Evolutionary conservation across 169 alveolate species (phyloP).

Genomic region (Cryptosporidium baileyi): DNA sequence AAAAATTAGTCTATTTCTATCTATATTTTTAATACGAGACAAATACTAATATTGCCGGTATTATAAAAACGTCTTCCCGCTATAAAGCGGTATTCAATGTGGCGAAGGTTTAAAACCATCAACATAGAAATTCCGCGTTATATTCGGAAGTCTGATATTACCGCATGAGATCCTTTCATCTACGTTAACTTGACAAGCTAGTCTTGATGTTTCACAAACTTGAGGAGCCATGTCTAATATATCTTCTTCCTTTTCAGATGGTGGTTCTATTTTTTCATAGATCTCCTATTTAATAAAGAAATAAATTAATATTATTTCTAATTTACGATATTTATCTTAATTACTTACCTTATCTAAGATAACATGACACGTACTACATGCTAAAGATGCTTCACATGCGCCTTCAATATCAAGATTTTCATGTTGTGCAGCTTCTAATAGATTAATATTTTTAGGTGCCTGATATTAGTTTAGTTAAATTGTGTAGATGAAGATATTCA

Average conservation of each 20-base stretch:
- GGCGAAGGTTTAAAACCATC: conserved; percentile 94
- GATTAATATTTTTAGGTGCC: conserved; percentile 21
- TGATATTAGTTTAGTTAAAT: neutral
- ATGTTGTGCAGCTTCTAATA: conserved; percentile 70
- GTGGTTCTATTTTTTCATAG: conserved; percentile 86
- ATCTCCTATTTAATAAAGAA: conserved; percentile 71
- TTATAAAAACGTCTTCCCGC: too few species aligned
- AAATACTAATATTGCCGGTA: too few species aligned
- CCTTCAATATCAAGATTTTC: conserved; percentile 84
- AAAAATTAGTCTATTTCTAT: too few species aligned
- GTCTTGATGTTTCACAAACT: conserved; percentile 93
- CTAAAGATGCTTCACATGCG: conserved; percentile 94
- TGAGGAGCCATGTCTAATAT: conserved; percentile 95
- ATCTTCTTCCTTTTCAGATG: conserved; percentile 92
- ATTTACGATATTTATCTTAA: neutral
- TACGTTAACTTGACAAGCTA: conserved; percentile 92
- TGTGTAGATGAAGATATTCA: too few species aligned
- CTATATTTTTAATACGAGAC: too few species aligned
- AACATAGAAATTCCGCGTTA: conserved; percentile 92
- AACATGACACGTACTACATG: conserved; percentile 97
- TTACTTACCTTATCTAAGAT: conserved; percentile 83
- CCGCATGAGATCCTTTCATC: conserved; percentile 83
- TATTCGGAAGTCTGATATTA: conserved; percentile 85
- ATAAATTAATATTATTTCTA: neutral
- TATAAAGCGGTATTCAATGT: too few species aligned